Evolutionary conservation across 73 alveolate species (phyloP).

Genomic region (Paraurostyla sp.): DNA sequence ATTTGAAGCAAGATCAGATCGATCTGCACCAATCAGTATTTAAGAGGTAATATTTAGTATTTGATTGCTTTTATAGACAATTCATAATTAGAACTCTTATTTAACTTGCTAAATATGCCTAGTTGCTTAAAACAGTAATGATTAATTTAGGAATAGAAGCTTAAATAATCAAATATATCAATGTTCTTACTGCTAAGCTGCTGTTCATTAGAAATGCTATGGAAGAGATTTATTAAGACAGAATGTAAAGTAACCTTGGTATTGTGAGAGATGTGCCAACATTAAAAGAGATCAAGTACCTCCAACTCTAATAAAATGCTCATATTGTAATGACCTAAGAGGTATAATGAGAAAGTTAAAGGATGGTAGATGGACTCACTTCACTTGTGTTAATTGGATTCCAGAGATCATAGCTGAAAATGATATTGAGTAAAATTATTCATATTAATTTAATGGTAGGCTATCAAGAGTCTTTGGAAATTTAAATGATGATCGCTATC

Average conservation of each 20-base stretch:
- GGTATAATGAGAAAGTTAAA: background rate
- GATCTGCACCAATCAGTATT: too few relatives aligned
- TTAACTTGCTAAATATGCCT: too few relatives aligned
- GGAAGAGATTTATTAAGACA: background rate
- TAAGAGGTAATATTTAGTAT: too few relatives aligned
- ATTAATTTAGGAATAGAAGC: too few relatives aligned
- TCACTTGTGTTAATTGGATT: constrained; percentile 39
- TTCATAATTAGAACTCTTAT: too few relatives aligned
- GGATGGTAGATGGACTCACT: constrained; percentile 52
- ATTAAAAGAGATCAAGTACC: background rate
- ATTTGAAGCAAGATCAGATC: too few relatives aligned
- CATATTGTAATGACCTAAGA: background rate
- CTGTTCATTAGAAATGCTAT: constrained; percentile 31
- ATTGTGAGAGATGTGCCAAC: constrained; percentile 3
- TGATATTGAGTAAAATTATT: background rate
- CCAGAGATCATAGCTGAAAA: constrained; percentile 43
- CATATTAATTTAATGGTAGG: background rate
- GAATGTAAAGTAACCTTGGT: background rate
- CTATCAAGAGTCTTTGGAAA: too few relatives aligned
- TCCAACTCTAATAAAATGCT: background rate
- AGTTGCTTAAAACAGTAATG: too few relatives aligned
- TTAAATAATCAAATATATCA: background rate
- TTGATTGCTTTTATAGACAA: too few relatives aligned
- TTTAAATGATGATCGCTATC: too few relatives aligned
- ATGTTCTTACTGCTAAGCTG: constrained; percentile 12